These are phyloP conservation scores for Fusarium chaquense DNA, from an alignment of 2,329 filamentous ascomycete species.

Conservation along the genomic window DNA sequence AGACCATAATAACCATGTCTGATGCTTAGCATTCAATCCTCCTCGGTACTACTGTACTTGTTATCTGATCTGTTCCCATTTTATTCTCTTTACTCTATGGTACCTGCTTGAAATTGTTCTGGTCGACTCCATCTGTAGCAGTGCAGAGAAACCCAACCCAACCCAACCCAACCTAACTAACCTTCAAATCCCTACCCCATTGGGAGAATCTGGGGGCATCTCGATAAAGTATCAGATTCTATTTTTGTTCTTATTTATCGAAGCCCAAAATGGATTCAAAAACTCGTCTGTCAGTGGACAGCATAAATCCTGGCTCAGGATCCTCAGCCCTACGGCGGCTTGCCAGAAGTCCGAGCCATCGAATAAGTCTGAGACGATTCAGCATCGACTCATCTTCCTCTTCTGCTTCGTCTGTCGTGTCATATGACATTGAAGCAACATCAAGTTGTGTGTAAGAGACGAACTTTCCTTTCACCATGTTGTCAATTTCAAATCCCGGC, in stretches of 20 bases:
- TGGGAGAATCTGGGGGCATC: not conserved
- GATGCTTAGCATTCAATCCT: slow-evolving; percentile 37
- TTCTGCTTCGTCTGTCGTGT: slow-evolving; percentile 45
- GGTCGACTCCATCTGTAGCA: not conserved
- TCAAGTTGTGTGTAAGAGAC: slow-evolving; percentile 52
- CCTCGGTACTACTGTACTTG: slow-evolving; percentile 3
- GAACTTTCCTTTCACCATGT: slow-evolving; percentile 13
- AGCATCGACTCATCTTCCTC: slow-evolving; percentile 49
- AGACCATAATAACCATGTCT: slow-evolving; percentile 42
- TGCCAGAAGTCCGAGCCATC: slow-evolving; percentile 50
- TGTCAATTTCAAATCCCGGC: slow-evolving; percentile 10
- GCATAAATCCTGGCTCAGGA: slow-evolving; percentile 44
- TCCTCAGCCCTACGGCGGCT: slow-evolving; percentile 52
- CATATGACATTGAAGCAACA: slow-evolving; percentile 44
- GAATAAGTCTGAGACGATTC: slow-evolving; percentile 50
- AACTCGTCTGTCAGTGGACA: slow-evolving; percentile 48
- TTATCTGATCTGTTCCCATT: slow-evolving; percentile 23
- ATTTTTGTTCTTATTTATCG: not conserved
- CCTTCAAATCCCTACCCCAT: not conserved
- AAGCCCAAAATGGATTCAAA: slow-evolving; percentile 50
- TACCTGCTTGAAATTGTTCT: slow-evolving; percentile 9
- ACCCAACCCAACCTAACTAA: not conserved
- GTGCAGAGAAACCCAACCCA: not conserved
- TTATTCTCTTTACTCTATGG: slow-evolving; percentile 12
- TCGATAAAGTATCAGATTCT: not conserved